A percentile compares a stretch with the other conserved stretches of the same genome.
phyloP scores from a whole-genome alignment of 2,329 filamentous ascomycete species.

The Pleomassaria siparia region DNA sequence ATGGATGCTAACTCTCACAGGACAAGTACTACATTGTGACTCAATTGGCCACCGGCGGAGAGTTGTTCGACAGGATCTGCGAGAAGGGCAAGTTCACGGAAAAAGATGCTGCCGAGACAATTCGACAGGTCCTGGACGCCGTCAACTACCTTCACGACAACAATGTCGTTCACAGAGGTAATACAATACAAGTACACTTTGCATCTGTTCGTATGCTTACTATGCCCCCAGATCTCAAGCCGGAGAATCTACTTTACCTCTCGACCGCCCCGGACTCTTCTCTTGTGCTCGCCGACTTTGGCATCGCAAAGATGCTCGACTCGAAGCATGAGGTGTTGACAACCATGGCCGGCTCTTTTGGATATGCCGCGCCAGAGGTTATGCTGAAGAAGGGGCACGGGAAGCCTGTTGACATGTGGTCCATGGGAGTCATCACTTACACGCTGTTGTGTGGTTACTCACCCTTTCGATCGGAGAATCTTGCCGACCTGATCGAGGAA shows the following conservation, averaged over 20 bases:
- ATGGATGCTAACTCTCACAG: conserved; percentile 50
- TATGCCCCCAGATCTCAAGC: conserved; percentile 78
- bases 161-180: conserved; percentile 94
- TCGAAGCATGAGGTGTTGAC: conserved; percentile 88
- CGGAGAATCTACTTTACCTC: conserved; percentile 94
- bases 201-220: conserved; percentile 19
- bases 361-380: conserved; percentile 95
- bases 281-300: conserved; percentile 93
- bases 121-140: conserved; percentile 88
- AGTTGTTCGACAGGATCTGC: conserved; percentile 97
- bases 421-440: conserved; percentile 97
- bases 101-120: conserved; percentile 94
- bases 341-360: conserved; percentile 98
- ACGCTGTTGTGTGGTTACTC: conserved; percentile 97
- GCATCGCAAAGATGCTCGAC: conserved; percentile 97
- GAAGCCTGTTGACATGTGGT: conserved; percentile 99
- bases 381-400: conserved; percentile 98
- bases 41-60: conserved; percentile 90
- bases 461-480: conserved; percentile 92
- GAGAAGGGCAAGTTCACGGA: conserved; percentile 98
- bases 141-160: conserved; percentile 93
- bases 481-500: conserved; percentile 91
- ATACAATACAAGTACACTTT: conserved; percentile 13
- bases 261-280: conserved; percentile 76
- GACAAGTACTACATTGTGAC: conserved; percentile 99